Evolutionary conservation across 2,329 filamentous ascomycete species (phyloP), one percentile per base, ranked within the genome.

Genomic region (Hypoxylon sp.): DNA sequence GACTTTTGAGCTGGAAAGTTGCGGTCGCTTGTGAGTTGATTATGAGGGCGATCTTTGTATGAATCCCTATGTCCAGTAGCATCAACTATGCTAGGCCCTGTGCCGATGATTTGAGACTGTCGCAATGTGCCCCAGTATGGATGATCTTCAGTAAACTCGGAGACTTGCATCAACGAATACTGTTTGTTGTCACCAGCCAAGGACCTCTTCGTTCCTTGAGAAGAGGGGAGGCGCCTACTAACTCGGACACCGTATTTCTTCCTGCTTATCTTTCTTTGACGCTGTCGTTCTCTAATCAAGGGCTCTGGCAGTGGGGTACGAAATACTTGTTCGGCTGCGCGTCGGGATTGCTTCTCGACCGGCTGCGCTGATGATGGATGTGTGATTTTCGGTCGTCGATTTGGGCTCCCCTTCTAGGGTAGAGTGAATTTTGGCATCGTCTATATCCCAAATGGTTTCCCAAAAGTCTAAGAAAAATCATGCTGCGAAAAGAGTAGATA

Each of bases 381-480:
- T 46, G 65, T 67, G 58, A 69, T 65, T 58, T 64, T 70, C 32
- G 70, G 69, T 57, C 64, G 71, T 67, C 67, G 63, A 68, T 69
- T 65, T 66, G 68, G 68, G 67, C 68, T 72, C 67, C 70, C 72
- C 63, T 72, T 71, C 71, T 73, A 75, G 71, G 73, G 69, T 69
- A 74, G 69, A 69, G 68, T 71, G 68, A 74, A 67, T 63, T 69
- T 66, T 69, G 71, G 66, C 74, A 76, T 76, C 65, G 65, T 71
- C 65, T 68, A 61, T 72, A 68, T 67, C 72, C 68, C 68, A 71
- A 66, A 67, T 66, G 48, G 31, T 50, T 59, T 65, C 64, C 64
- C 67, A 71, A 57, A 60, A 63, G 57, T 32, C 44, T 35, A 61
- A 65, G 9, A 67, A 61, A 59, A 56, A 46, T 51, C 58, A 68